Conservation (phyloP, 208 protist genomes). For the Leishmania tropica region DNA sequence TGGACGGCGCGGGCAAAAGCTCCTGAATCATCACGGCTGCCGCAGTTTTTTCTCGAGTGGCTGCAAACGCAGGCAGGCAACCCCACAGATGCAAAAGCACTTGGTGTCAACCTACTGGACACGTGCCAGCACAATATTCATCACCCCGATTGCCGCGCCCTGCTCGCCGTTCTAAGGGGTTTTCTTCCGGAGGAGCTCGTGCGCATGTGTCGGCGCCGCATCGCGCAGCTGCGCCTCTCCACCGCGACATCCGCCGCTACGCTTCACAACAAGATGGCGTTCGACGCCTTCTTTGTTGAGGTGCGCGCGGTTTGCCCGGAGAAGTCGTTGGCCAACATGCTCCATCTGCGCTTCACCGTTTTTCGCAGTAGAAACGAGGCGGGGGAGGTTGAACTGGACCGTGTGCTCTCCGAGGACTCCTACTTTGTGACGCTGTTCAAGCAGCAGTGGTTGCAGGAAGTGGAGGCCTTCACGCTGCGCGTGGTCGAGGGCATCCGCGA, state of each 20-base stretch:
- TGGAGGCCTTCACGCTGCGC: conserved; percentile 77
- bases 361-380: conserved; percentile 19
- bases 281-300: conserved; percentile 38
- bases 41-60: conserved; percentile 70
- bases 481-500: conserved; percentile 71
- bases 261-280: conserved; percentile 28
- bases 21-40: conserved; percentile 29
- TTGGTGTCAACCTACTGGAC: conserved; percentile 74
- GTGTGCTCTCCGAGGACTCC: conserved; percentile 38
- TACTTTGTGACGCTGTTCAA: conserved; percentile 73
- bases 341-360: conserved; percentile 72
- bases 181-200: conserved; percentile 76
- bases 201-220: conserved; percentile 39
- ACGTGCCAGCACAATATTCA: conserved; percentile 62
- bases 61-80: conserved; percentile 52
- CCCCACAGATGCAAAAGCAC: conserved; percentile 38
- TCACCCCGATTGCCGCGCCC: conserved; percentile 69
- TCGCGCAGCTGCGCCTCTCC: conserved; percentile 35
- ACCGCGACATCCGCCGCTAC: conserved; percentile 7
- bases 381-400: conserved; percentile 16
- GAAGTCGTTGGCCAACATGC: conserved; percentile 70
- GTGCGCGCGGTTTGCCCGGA: conserved; percentile 69
- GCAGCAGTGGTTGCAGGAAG: conserved; percentile 66
- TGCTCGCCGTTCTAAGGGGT: conserved; percentile 58
- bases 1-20: conserved; percentile 54